phyloP scores from a whole-genome alignment of 2,329 filamentous ascomycete genomes.

The Phialophora verrucosa region DNA sequence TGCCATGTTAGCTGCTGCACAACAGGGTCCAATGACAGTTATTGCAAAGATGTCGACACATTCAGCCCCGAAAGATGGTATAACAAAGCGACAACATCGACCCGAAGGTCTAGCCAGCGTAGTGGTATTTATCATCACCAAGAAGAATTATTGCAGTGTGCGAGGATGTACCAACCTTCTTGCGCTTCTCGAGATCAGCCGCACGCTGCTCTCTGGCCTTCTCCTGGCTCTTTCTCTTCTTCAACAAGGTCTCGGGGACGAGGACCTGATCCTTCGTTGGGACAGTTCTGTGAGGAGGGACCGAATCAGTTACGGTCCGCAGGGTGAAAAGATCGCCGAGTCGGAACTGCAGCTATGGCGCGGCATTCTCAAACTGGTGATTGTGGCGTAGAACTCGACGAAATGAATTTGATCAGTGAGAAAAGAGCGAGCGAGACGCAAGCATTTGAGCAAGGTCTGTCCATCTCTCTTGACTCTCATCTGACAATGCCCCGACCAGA shows the following conservation, averaged over 20 bases:
- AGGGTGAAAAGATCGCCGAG: conserved; percentile 76
- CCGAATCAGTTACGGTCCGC: conserved; percentile 76
- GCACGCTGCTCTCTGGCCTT: conserved; percentile 92
- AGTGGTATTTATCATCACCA: conserved; percentile 88
- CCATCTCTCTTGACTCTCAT: conserved; percentile 61
- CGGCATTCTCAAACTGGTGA: conserved; percentile 85
- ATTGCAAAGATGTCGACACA: conserved; percentile 15
- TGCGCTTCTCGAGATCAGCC: conserved; percentile 81
- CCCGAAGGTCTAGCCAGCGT: conserved; percentile 85
- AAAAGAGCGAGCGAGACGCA: conserved; percentile 27
- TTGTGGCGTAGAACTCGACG: conserved; percentile 71
- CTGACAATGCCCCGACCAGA: conserved; percentile 72
- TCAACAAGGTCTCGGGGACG: conserved; percentile 98
- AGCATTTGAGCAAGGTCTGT: conserved; percentile 30
- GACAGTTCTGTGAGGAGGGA: conserved; percentile 70
- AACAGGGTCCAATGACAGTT: conserved; percentile 42
- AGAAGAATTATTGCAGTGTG: conserved; percentile 47
- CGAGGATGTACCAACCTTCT: conserved; percentile 72
- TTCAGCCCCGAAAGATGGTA: conserved; percentile 99
- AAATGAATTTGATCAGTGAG: conserved; percentile 80
- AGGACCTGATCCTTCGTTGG: conserved; percentile 94
- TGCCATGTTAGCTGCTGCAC: conserved; percentile 38
- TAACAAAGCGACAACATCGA: conserved; percentile 95
- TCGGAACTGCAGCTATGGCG: conserved; percentile 89
- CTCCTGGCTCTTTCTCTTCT: conserved; percentile 99